phyloP scores from a whole-genome alignment of 345 rosid genomes.

The Lenwebbia sp. region DNA sequence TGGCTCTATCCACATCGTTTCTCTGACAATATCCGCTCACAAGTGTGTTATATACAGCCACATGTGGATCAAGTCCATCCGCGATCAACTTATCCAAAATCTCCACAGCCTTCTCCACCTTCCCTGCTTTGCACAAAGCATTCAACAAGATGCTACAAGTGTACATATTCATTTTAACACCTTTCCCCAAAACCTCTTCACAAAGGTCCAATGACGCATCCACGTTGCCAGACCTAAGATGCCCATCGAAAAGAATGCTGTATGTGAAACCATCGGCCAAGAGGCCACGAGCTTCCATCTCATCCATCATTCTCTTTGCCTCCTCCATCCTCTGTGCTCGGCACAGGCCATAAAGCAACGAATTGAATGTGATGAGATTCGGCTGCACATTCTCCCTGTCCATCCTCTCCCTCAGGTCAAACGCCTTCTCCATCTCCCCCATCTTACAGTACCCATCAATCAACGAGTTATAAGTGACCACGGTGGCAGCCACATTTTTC shows the following conservation, averaged over 20 bases:
- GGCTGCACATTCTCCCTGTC: conserved; percentile 30
- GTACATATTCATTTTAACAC: conserved; percentile 37
- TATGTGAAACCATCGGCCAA: conserved; percentile 53
- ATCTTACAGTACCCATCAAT: conserved; percentile 64
- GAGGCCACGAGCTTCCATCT: conserved; percentile 61
- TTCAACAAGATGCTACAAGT: conserved; percentile 52
- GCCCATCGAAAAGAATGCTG: conserved; percentile 46
- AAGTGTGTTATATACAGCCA: conserved; percentile 47
- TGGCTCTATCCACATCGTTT: conserved; percentile 42
- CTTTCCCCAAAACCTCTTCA: conserved; percentile 23
- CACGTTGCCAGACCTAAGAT: conserved; percentile 21
- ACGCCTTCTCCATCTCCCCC: conserved; percentile 39
- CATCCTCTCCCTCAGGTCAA: conserved; percentile 47
- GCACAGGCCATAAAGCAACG: conserved; percentile 53
- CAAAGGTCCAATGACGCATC: conserved; percentile 39
- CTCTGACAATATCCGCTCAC: conserved; percentile 53
- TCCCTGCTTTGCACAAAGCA: conserved; percentile 52
- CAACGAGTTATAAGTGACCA: conserved; percentile 56
- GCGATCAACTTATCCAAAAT: conserved; percentile 31
- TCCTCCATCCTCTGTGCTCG: conserved; percentile 47
- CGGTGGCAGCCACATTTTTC: conserved; percentile 23
- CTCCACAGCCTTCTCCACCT: conserved; percentile 53
- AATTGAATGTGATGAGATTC: conserved; percentile 58
- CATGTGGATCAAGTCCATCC: conserved; percentile 39
- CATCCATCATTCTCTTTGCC: conserved; percentile 36